Percentiles rank a stretch among this genome's conserved stretches.
These are phyloP conservation scores for Nevesoporus exiguus DNA, from an alignment of 768 basidiomycete species.

Conservation along the genomic window DNA sequence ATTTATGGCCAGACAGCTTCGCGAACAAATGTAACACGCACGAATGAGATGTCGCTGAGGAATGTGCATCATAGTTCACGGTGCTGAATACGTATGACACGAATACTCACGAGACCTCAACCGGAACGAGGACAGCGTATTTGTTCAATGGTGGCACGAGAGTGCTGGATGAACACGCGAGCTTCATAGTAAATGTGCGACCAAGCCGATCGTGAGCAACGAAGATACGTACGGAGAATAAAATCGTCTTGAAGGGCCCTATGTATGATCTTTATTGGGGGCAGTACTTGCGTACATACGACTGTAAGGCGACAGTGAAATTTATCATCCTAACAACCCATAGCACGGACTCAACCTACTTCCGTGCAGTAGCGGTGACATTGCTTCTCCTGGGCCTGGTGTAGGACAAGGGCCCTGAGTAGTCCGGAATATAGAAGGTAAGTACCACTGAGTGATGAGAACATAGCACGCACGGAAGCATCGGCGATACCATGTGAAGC, in stretches of 20 bases:
- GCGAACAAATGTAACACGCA: not conserved
- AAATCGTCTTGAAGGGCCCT: too few species aligned
- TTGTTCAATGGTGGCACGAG: not conserved
- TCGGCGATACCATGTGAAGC: not conserved
- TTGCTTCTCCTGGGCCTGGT: not conserved
- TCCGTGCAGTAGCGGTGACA: not conserved
- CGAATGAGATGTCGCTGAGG: conserved; percentile 5
- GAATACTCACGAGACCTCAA: conserved; percentile 9
- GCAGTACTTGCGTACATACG: too few species aligned
- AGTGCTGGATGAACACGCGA: not conserved
- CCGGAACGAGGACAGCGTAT: conserved; percentile 1
- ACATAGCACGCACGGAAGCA: not conserved
- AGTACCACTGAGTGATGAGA: not conserved
- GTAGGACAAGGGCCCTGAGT: not conserved
- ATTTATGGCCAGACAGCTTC: not conserved
- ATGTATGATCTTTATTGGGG: too few species aligned
- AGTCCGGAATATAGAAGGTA: not conserved
- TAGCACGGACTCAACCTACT: not conserved
- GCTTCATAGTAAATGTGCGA: too few species aligned
- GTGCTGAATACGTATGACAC: not conserved
- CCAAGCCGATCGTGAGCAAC: too few species aligned
- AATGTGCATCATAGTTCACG: not conserved
- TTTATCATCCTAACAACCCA: not conserved
- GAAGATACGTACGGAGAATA: too few species aligned
- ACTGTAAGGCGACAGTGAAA: too few species aligned